Evolutionary conservation across 495 filamentous ascomycete genomes (phyloP).

Genomic region (Pyronema omphalodes): DNA sequence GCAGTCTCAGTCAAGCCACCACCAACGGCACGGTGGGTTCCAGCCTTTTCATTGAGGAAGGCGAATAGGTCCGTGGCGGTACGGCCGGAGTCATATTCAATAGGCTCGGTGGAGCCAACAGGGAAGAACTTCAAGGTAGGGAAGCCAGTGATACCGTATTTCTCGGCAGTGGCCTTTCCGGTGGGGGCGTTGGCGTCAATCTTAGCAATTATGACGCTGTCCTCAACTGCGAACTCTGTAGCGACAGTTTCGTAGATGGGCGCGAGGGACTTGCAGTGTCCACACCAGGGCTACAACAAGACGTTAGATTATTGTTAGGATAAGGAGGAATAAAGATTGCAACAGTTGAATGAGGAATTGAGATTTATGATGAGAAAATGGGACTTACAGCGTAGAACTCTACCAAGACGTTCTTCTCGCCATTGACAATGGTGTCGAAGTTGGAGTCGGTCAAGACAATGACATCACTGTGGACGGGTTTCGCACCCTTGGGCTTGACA

Average conservation of each 20-base stretch:
- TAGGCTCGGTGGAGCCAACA: conserved; percentile 56
- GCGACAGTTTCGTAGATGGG: conserved; percentile 82
- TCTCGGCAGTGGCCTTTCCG: conserved; percentile 41
- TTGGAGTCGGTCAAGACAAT: conserved; percentile 59
- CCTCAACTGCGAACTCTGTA: conserved; percentile 58
- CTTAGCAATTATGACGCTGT: conserved; percentile 71
- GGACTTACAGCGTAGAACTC: conserved; percentile 41
- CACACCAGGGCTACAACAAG: conserved; percentile 22
- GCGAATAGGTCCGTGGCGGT: conserved; percentile 55
- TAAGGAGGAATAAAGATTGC: too few species aligned
- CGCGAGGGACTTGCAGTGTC: conserved; percentile 92
- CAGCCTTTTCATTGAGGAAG: conserved; percentile 78
- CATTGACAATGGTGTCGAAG: conserved; percentile 54
- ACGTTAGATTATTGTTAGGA: not conserved
- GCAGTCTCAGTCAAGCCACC: conserved; percentile 63
- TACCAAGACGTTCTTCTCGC: conserved; percentile 79
- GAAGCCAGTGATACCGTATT: conserved; percentile 66
- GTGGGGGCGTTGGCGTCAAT: conserved; percentile 63
- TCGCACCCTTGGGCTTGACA: conserved; percentile 50
- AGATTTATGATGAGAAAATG: not conserved
- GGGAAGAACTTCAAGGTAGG: conserved; percentile 98
- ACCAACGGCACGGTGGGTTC: conserved; percentile 68
- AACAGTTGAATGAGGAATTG: not conserved
- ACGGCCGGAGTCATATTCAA: conserved; percentile 60
- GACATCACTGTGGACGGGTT: conserved; percentile 53